Percentiles rank a stretch among this genome's conserved stretches.
These are phyloP conservation scores for Friedmanniomyces endolithicus DNA, from an alignment of 495 filamentous ascomycete genomes.

Conservation along the genomic window DNA sequence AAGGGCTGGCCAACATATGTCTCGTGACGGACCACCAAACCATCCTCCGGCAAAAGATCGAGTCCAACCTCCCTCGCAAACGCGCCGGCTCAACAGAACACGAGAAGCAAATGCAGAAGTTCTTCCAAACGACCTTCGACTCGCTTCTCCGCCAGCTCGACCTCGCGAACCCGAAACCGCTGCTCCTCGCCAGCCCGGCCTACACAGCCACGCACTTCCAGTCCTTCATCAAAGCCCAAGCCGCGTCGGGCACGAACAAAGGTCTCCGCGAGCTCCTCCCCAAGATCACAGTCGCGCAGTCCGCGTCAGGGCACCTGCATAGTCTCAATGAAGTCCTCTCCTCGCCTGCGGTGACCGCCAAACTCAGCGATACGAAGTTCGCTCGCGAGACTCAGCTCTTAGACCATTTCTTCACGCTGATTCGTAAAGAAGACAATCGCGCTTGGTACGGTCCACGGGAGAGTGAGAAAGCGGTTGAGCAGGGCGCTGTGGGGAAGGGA, in stretches of 20 bases:
- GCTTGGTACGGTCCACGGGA: constrained; percentile 87
- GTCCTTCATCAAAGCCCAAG: constrained; percentile 62
- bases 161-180: constrained; percentile 50
- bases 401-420: constrained; percentile 67
- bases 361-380: constrained; percentile 74
- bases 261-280: constrained; percentile 28
- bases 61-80: constrained; percentile 71
- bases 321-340: constrained; percentile 75
- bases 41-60: constrained; percentile 74
- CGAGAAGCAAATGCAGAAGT: constrained; percentile 60
- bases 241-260: constrained; percentile 50
- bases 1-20: constrained; percentile 85
- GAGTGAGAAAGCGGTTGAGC: constrained; percentile 72
- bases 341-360: constrained; percentile 58
- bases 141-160: constrained; percentile 70
- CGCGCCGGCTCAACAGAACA: constrained; percentile 26
- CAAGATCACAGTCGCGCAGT: constrained; percentile 65
- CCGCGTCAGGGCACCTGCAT: constrained; percentile 72
- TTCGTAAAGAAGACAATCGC: constrained; percentile 75
- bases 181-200: constrained; percentile 83
- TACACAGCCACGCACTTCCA: constrained; percentile 75
- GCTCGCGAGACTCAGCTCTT: constrained; percentile 72
- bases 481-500: constrained; percentile 78
- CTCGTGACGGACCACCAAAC: constrained; percentile 87
- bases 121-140: constrained; percentile 65